These are phyloP conservation scores for Moniliella sp. DNA, from an alignment of 1,284 basidiomycete species.

Conservation along the genomic window DNA sequence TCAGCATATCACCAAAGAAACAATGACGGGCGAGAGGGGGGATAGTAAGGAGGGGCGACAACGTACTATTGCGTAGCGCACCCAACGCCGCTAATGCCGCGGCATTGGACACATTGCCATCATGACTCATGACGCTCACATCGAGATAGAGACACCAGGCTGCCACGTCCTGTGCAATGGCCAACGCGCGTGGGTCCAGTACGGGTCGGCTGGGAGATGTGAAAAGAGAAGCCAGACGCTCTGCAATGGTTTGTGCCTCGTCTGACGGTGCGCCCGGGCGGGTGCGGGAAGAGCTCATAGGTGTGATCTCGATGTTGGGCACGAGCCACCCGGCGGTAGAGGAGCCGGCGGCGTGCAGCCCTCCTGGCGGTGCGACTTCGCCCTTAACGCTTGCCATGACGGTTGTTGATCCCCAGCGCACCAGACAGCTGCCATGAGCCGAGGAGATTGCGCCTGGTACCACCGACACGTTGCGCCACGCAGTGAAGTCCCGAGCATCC, in stretches of 20 bases:
- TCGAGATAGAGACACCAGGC: conserved; percentile 85
- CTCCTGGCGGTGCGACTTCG: conserved; percentile 7
- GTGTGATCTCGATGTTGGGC: conserved; percentile 70
- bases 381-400: conserved; percentile 17
- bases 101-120: conserved; percentile 83
- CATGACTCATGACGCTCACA: conserved; percentile 80
- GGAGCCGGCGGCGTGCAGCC: background rate
- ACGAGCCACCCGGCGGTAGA: conserved; percentile 1
- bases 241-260: conserved; percentile 14
- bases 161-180: conserved; percentile 56
- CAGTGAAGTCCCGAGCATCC: conserved; percentile 6
- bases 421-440: conserved; percentile 10
- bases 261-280: conserved; percentile 63
- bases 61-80: conserved; percentile 61
- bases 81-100: conserved; percentile 64
- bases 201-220: conserved; percentile 5
- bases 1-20: background rate
- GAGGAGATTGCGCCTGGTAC: conserved; percentile 11
- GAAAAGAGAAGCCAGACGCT: conserved; percentile 43
- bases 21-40: background rate
- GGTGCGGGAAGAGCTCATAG: conserved; percentile 74
- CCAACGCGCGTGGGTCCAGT: conserved; percentile 48
- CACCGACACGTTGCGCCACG: conserved; percentile 8
- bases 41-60: background rate
- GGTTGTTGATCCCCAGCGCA: conserved; percentile 9